These are phyloP conservation scores for Caryopteris hybrid DNA, from an alignment of 305 asterid species.

Conservation along the genomic window DNA sequence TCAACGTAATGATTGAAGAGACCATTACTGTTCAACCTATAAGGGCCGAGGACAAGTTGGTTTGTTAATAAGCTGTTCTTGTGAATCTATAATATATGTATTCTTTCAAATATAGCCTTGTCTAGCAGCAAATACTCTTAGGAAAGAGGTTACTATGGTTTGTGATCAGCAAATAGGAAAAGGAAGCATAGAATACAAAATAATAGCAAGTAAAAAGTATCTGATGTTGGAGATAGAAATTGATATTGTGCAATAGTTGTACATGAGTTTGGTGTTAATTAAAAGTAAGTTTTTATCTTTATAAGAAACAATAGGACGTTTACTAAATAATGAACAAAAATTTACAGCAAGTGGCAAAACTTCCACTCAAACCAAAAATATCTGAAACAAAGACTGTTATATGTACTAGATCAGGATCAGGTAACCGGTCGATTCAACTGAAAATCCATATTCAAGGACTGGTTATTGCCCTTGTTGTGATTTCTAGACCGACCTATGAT, in stretches of 20 bases:
- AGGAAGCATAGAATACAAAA: background rate
- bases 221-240: background rate
- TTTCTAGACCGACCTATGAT: too few species aligned
- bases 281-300: background rate
- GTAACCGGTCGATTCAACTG: too few species aligned
- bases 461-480: too few species aligned
- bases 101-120: background rate
- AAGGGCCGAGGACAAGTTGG: background rate
- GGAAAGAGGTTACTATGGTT: background rate
- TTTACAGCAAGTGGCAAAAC: background rate
- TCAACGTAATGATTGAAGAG: background rate
- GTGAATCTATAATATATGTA: background rate
- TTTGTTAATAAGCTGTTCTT: background rate
- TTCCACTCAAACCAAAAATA: background rate
- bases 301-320: background rate
- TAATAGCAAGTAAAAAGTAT: background rate
- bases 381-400: background rate
- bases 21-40: background rate
- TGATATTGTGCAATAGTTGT: background rate
- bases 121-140: background rate
- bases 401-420: too few species aligned
- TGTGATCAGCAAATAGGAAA: background rate
- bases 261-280: background rate
- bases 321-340: background rate
- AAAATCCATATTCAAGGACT: too few species aligned